Conservation (phyloP, 768 basidiomycete species). For the Tricholoma hemisulphureum region DNA sequence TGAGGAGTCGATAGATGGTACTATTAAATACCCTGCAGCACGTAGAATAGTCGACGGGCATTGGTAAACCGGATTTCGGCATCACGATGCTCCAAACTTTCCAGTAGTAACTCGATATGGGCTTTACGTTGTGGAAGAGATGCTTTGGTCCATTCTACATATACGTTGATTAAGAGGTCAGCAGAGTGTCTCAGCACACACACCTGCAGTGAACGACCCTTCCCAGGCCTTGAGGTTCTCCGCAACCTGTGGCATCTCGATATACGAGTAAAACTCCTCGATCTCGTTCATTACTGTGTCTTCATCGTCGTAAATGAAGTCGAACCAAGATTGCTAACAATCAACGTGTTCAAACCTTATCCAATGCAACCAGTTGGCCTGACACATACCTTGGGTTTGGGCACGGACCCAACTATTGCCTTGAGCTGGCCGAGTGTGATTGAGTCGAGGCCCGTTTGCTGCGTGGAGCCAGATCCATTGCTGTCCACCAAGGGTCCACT, state of each 20-base stretch:
- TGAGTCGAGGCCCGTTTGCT: conserved; percentile 57
- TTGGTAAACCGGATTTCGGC: conserved; percentile 83
- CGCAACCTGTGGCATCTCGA: conserved; percentile 88
- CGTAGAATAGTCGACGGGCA: conserved; percentile 83
- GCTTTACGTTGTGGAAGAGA: conserved; percentile 59
- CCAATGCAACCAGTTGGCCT: conserved; percentile 5
- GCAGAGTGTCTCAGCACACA: conserved; percentile 29
- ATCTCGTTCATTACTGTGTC: conserved; percentile 95
- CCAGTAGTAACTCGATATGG: conserved; percentile 78
- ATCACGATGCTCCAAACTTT: conserved; percentile 84
- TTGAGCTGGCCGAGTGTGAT: conserved; percentile 82
- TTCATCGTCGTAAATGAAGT: conserved; percentile 94
- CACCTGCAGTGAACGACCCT: conserved; percentile 77
- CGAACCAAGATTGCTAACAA: conserved; percentile 77
- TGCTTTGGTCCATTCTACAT: conserved; percentile 76
- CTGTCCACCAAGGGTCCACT: conserved; percentile 27
- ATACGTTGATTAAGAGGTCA: conserved; percentile 1
- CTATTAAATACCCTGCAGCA: conserved; percentile 76
- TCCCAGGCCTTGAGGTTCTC: conserved; percentile 89
- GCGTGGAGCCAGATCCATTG: conserved; percentile 21
- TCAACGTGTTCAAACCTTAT: conserved; percentile 11
- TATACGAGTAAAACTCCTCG: conserved; percentile 97
- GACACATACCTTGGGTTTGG: conserved; percentile 69
- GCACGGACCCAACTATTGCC: conserved; percentile 63
- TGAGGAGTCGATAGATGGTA: background rate